Percentiles rank a stretch among this genome's conserved stretches.
Evolutionary conservation across 1,284 basidiomycete species (phyloP).

Genomic region (Pholiota adiposa): DNA sequence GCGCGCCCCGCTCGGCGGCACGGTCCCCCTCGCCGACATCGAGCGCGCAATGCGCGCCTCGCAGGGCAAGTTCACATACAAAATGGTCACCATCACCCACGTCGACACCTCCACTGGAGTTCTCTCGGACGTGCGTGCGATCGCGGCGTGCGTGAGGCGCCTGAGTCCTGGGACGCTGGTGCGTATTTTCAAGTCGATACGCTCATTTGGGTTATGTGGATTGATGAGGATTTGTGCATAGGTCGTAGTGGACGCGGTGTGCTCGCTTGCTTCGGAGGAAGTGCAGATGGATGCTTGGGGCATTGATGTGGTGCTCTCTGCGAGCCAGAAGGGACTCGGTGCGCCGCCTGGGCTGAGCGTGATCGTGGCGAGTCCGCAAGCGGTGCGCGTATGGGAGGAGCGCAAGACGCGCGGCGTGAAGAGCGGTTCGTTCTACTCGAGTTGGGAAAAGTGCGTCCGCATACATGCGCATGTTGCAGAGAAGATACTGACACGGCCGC

Average conservation of each 20-base stretch:
- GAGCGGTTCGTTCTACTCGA: slow-evolving; percentile 74
- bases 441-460: slow-evolving; percentile 75
- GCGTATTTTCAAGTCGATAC: slow-evolving; percentile 20
- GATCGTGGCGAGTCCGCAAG: slow-evolving; percentile 80
- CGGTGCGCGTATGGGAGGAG: slow-evolving; percentile 62
- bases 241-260: slow-evolving; percentile 89
- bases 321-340: slow-evolving; percentile 95
- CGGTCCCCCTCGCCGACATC: slow-evolving; percentile 70
- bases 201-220: too few relatives aligned
- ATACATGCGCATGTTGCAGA: not conserved
- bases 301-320: slow-evolving; percentile 90
- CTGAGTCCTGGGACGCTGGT: slow-evolving; percentile 89
- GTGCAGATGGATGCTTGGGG: slow-evolving; percentile 95
- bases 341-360: slow-evolving; percentile 96
- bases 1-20: slow-evolving; percentile 81
- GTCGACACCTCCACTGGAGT: slow-evolving; percentile 93
- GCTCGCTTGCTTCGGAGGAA: slow-evolving; percentile 95
- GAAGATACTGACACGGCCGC: not conserved
- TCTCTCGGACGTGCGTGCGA: slow-evolving; percentile 81
- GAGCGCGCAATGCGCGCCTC: slow-evolving; percentile 66
- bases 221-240: slow-evolving; percentile 36
- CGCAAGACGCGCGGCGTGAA: slow-evolving; percentile 23
- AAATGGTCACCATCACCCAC: slow-evolving; percentile 92
- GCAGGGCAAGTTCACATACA: slow-evolving; percentile 54
- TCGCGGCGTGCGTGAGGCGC: slow-evolving; percentile 76